Base-by-base conservation (phyloP, 441 rosid genomes). In the Euphorbia corollata region DNA sequence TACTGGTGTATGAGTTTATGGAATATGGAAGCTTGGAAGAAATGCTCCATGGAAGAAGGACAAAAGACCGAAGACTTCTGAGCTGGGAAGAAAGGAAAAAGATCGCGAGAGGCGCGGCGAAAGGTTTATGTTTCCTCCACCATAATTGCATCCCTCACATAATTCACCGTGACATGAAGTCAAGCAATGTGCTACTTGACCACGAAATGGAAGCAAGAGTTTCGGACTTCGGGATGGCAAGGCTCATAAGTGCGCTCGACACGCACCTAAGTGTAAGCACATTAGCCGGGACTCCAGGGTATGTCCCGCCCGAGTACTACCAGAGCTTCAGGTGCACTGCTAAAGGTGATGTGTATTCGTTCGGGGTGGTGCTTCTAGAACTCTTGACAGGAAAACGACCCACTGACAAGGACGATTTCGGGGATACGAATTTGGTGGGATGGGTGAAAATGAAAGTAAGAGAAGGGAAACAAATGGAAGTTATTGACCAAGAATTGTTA, bases 61-160 rank as follows among this genome's bases (percentile, higher is more conserved):
- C 32, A 27, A 27, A 27, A 27, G 32, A 27, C 32, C 32, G 32
- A 1, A 27, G 32, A 75, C 19, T 74, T 78, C 92, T 6, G 50
- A 45, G 32, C 16, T 45, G 50, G 50, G 15, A 45, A 45, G 50
- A 9, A 1, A 10, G 50, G 16, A 45, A 45, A 12, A 45, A 45
- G 4, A 45, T 45, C 50, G 50, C 50, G 16, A 77, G 79, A 61
- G 98, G 97, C 19, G 81, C 97, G 38, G 98, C 98, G 0, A 76
- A 97, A 65, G 98, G 98, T 47, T 92, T 92, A 72, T 97, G 97
- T n/a, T 92, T 92, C 83, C 84, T 92, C 32, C 98, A 92, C 74
- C 97, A 90, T 71, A 92, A 91, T 84, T 92, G 98, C 82, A 80
- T 85, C 39, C 98, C 98, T 55, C 98, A 92, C 85, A 90, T 92